Percentiles rank a stretch among this genome's conserved stretches.
These are phyloP conservation scores for Suhomyces panamericanus DNA, from an alignment of 1,139 yeast species.

Conservation along the genomic window DNA sequence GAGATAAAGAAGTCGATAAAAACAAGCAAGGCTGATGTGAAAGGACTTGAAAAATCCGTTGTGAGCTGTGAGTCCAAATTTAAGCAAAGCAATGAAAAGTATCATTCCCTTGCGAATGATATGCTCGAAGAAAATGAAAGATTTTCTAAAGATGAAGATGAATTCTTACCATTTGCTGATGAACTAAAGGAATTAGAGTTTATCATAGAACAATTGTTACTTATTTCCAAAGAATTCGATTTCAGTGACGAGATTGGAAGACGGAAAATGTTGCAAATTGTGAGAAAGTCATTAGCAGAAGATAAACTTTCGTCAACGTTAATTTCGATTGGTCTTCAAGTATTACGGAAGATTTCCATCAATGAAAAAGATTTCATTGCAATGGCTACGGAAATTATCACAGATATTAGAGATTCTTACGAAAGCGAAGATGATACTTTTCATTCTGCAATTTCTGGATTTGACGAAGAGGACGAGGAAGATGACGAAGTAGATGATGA, in stretches of 20 bases:
- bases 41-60: slow-evolving; percentile 27
- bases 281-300: slow-evolving; percentile 60
- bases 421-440: slow-evolving; percentile 48
- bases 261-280: slow-evolving; percentile 71
- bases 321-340: slow-evolving; percentile 59
- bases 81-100: slow-evolving; percentile 22
- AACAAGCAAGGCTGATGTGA: slow-evolving; percentile 14
- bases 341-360: slow-evolving; percentile 68
- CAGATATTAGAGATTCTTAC: slow-evolving; percentile 78
- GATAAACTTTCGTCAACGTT: slow-evolving; percentile 56
- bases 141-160: slow-evolving; percentile 20
- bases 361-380: slow-evolving; percentile 83
- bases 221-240: slow-evolving; percentile 71
- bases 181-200: slow-evolving; percentile 64
- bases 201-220: slow-evolving; percentile 70
- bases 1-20: slow-evolving; percentile 14
- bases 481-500: slow-evolving; percentile 29
- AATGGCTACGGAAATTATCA: slow-evolving; percentile 81
- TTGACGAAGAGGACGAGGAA: slow-evolving; percentile 35
- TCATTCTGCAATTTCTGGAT: slow-evolving; percentile 55
- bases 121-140: slow-evolving; percentile 20
- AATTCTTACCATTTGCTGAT: slow-evolving; percentile 30
- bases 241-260: slow-evolving; percentile 92
- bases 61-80: slow-evolving; percentile 16
- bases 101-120: slow-evolving; percentile 14